Base-by-base conservation (phyloP, 805 yeast species). In the Yarrowia deformans region DNA sequence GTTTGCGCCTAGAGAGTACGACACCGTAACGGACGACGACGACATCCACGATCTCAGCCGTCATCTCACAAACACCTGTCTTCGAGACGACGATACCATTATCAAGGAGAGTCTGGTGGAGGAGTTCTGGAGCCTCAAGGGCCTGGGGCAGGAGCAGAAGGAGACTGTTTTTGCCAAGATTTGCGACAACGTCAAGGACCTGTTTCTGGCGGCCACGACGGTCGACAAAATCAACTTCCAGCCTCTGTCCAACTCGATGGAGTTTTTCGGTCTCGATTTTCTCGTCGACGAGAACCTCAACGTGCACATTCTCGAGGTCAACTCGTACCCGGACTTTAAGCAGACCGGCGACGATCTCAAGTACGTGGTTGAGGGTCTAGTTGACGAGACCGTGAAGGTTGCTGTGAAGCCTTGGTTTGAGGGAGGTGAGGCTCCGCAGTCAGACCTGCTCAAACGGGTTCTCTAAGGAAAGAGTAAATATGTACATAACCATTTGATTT, bases 311-410 rank as follows among this genome's bases (percentile, higher is more conserved):
- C 79, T 94, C 50, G 98, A 95, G 77, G 91, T 93, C 55, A 95
- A 95, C 75, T 89, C 98, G 16, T 95, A 89, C 75, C 99, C 99
- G 0, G 99, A 95, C 76, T 95, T 95, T 80, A 93, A 92, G 75
- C 99, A 95, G 79, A 95, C 98, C 0, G 99, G 99, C 18, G 85
- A 81, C 16, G 89, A 84, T 8, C 81, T 94, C 73, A 90, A 89
- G 75, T 81, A 73, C 1, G 90, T 95, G 39, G 91, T 95, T 45
- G 82, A 83, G 71, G 89, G 84, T 43, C 80, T 93, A 54, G 90
- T 93, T 74, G 87, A 84, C 35, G 83, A 83, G 12, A 85, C 87
- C 0, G 85, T 86, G 0, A 74, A 77, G 3, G 77, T 79, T 9
- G 81, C 84, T 10, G 85, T 89, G 42, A 79, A 75, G 12, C 90